Evolutionary conservation across 2,329 filamentous ascomycete species (phyloP).

Genomic region (Talaromyces sp.): DNA sequence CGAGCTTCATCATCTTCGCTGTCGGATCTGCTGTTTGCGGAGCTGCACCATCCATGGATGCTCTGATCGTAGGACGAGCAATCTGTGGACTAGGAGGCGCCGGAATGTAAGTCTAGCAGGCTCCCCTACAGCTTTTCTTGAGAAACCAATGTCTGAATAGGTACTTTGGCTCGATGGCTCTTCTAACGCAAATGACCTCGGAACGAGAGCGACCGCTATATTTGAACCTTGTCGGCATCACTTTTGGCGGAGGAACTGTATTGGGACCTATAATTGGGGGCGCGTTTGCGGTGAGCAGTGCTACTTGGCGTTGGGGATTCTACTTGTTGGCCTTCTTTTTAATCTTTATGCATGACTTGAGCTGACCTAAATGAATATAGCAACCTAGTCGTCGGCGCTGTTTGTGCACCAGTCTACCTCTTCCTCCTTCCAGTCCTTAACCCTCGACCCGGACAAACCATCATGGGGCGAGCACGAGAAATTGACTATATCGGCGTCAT

Average conservation of each 20-base stretch:
- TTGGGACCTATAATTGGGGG: neutral
- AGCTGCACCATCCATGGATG: neutral
- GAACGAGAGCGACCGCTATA: neutral
- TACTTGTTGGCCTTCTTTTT: neutral
- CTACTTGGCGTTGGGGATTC: neutral
- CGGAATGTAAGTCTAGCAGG: neutral
- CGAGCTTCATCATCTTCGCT: too few relatives aligned
- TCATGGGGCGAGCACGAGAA: too few relatives aligned
- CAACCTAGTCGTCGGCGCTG: neutral
- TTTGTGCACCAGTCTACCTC: neutral
- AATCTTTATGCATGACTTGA: too few relatives aligned
- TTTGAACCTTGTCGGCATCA: neutral
- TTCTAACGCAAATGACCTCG: too few relatives aligned
- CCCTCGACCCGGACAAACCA: too few relatives aligned
- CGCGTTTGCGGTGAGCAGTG: neutral
- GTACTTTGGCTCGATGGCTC: neutral
- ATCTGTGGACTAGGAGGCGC: neutral
- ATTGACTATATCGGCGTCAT: too few relatives aligned
- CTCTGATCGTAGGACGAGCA: neutral
- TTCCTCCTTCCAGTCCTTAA: conserved; percentile 18
- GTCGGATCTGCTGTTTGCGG: neutral
- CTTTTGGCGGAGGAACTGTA: neutral
- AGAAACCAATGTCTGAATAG: neutral
- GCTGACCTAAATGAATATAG: neutral
- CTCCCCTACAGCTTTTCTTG: too few relatives aligned